Evolutionary conservation across 2,329 filamentous ascomycete species (phyloP), one percentile per base, ranked within the genome.

Genomic region (Escovopsis sp.): DNA sequence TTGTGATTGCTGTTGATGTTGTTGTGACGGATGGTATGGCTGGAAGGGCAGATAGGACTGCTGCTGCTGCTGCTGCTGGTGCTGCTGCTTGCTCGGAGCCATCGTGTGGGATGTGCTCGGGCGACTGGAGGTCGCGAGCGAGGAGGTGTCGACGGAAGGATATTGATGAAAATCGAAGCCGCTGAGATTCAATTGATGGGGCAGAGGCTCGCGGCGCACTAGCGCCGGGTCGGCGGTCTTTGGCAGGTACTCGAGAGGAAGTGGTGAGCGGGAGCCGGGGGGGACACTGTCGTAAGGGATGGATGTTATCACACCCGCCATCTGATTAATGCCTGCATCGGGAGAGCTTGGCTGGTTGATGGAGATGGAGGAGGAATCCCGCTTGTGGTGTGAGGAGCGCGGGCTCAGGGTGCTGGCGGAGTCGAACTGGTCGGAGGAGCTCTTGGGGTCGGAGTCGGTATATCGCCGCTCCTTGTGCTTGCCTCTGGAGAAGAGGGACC

Each of bases 121-220:
- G 62, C 56, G 41, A 64, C 70, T 42, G 70, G 70, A 63, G 23
- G 39, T 63, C 60, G 40, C 61, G 57, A 29, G 53, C 34, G 68
- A 58, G 21, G 72, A 62, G n/a, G 28, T 30, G 45, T 79, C 76
- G 53, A 81, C 75, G 35, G 70, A 70, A 29, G 86, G 85, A 55
- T 94, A 94, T 51, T 94, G 88, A 60, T 94, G 85, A 52, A 77
- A 94, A 57, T 94, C 87, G 46, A 64, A 63, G 33, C 73, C 73
- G 44, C 66, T 68, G 59, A 85, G 87, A 55, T 85, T 87, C 36
- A 92, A 61, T 50, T 93, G 84, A 56, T 90, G 82, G 21, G 86
- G 83, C 39, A 82, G 67, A 39, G 80, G 80, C 37, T 90, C 81
- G 52, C 76, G 75, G 45, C 76, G 70, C 37, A 65, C 58, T 16